Evolutionary conservation across 768 basidiomycete species (phyloP), one percentile per base, ranked within the genome.

Genomic region (Kondoa malvinella): DNA sequence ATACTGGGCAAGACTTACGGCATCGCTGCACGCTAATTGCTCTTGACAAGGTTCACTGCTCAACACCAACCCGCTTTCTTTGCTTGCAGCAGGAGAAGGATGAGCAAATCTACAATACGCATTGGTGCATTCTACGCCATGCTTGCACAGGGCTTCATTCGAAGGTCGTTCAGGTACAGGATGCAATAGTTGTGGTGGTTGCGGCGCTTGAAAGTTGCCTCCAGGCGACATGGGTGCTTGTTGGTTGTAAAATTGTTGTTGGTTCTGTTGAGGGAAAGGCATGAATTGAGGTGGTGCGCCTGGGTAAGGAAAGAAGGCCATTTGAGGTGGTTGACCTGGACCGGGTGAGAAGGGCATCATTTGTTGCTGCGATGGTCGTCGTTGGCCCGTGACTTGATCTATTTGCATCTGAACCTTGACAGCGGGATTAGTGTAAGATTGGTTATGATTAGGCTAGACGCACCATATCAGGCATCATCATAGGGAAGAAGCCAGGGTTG

Each of bases 11-110:
- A 25, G 33, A 64, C 69, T 57, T 70, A 73, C 94, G 75, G 88
- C 86, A 77, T 99, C 91, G 74, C 87, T 85, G 78, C 95, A 99
- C 59, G 86, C 80, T 75, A 85, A 87, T 21, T 89, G 89, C 62
- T 86, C 84, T 73, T 92, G 88, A 77, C 95, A 99, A 25, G 89
- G 81, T 67, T 97, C 94, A 67, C 88, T 91, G 73, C 88, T 94
- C 67, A 99, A 81, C 1, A 97, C 95, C 70, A 99, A 83, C 8
- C 92, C 95, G 73, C 88, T 92, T 78, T 94, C 91, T 33, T 87
- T 82, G 21, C 94, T 95, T 3, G 95, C 92, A 1, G 92, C 89
- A n/a, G 95, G 95, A 8, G 88, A 91, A 2, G 95, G 92, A 77
- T 99, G 95, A 8, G 90, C 89, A 77, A 85, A 97, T 21, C 87